Evolutionary conservation across 257 asterid genomes (phyloP).

Genomic region (Oldenlandia corymbosa): DNA sequence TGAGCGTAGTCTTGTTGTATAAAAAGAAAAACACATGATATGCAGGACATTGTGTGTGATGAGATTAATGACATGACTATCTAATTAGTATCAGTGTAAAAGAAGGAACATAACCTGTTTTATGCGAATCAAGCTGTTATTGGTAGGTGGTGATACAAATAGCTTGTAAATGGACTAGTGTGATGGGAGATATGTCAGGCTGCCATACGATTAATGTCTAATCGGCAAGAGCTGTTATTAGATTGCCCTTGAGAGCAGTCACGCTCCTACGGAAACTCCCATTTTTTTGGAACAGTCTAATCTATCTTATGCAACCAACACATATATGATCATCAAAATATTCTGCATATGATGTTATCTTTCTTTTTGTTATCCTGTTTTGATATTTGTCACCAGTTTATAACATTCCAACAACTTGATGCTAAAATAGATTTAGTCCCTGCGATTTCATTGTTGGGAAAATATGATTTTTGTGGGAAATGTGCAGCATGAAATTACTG

Average conservation of each 20-base stretch:
- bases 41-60: not conserved
- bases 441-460: not conserved
- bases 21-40: too few relatives aligned
- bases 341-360: too few relatives aligned
- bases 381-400: too few relatives aligned
- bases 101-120: not conserved
- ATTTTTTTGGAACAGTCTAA: too few relatives aligned
- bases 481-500: conserved; percentile 62
- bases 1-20: too few relatives aligned
- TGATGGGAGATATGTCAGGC: not conserved
- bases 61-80: not conserved
- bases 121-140: not conserved
- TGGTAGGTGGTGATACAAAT: not conserved
- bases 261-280: too few relatives aligned
- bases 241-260: too few relatives aligned
- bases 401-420: not conserved
- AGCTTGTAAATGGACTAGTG: not conserved
- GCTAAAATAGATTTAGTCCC: not conserved
- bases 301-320: too few relatives aligned
- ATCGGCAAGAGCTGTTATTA: too few relatives aligned
- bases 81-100: too few relatives aligned
- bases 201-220: not conserved
- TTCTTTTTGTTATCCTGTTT: too few relatives aligned
- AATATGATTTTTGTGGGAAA: not conserved
- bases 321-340: too few relatives aligned